Conservation (phyloP, 2,329 filamentous ascomycete genomes). For the Coniochaeta pulveracea region DNA sequence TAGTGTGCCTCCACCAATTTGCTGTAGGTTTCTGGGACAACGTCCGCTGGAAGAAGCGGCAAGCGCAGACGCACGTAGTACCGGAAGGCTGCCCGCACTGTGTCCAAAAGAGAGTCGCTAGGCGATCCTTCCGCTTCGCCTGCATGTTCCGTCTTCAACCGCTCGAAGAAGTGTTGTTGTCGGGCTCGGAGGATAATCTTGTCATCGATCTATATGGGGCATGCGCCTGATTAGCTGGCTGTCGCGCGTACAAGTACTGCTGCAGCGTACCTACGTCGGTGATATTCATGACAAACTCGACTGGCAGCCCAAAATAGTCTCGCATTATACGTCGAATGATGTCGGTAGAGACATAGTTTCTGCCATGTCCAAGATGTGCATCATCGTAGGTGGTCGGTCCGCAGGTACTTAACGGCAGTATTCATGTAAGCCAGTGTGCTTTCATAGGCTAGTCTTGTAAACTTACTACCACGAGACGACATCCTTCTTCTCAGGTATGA, state of each 20-base stretch:
- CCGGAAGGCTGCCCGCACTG: constrained; percentile 30
- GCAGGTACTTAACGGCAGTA: constrained; percentile 34
- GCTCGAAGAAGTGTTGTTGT: constrained; percentile 70
- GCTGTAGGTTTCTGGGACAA: constrained; percentile 34
- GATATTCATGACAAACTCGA: constrained; percentile 88
- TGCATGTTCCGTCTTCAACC: constrained; percentile 49
- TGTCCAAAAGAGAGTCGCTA: neutral
- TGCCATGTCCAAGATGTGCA: constrained; percentile 65
- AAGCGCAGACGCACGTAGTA: constrained; percentile 44
- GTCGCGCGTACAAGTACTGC: constrained; percentile 15
- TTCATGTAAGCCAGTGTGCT: neutral
- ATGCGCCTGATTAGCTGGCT: constrained; percentile 3
- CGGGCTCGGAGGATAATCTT: constrained; percentile 50
- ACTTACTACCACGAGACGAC: constrained; percentile 4
- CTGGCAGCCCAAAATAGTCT: constrained; percentile 73
- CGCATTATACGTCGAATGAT: constrained; percentile 73
- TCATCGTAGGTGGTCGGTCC: constrained; percentile 79
- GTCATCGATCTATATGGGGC: constrained; percentile 11
- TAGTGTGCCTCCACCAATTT: constrained; percentile 43
- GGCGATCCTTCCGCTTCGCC: constrained; percentile 16
- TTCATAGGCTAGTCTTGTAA: neutral
- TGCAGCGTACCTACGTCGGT: constrained; percentile 66
- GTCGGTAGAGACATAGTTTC: constrained; percentile 86
- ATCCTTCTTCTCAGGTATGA: constrained; percentile 1
- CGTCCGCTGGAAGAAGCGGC: constrained; percentile 33